Evolutionary conservation across 768 basidiomycete genomes (phyloP), one percentile per base, ranked within the genome.

Genomic region (Russula foetens): DNA sequence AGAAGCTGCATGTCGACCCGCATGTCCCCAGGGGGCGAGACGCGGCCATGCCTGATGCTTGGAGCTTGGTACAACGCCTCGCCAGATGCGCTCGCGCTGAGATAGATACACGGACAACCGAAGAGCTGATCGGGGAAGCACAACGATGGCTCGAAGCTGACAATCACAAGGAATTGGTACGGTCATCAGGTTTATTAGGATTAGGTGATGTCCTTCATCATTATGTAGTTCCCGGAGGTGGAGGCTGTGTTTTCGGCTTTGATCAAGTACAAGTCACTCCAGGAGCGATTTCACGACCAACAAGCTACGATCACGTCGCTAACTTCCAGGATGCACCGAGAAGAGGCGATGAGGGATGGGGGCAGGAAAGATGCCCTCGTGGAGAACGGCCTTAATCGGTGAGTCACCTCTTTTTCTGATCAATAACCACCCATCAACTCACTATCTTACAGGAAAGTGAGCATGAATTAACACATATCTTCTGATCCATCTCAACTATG

Each of bases 1-100:
- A 84, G 74, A 84, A 80, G 68, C 73, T 88, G n/a, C 84, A 86
- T 70, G 80, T 88, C 66, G 85, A 83, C 65, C 66, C 64, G 33
- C 66, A 61, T 49, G 53, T 63, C 7, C 59, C 65, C 1, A 35
- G 29, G 43, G 44, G 4, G 8, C 49, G 61, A 31, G 56, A 58
- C 31, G 45, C 45, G 45, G 55, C 56, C 29, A 53, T 53, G 56
- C 24, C 44, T 12, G 45, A 17, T 19, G 61, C 61, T 49, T 62
- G 56, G 61, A 26, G 19, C 12, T 53, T 62, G 29, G 61, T 48
- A 5, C 38, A 53, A 8, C 61, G 61, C 52, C 56, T 62, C 19
- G 28, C 61, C 17, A 28, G 39, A 53, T 53, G 61, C 29, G 56
- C 31, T 2, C 56, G 56, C 45, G 43, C 29, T 6, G 68, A 72